Conservation (phyloP, 192 early-diverging fungal genomes). For the Entomortierella chlamydospora region DNA sequence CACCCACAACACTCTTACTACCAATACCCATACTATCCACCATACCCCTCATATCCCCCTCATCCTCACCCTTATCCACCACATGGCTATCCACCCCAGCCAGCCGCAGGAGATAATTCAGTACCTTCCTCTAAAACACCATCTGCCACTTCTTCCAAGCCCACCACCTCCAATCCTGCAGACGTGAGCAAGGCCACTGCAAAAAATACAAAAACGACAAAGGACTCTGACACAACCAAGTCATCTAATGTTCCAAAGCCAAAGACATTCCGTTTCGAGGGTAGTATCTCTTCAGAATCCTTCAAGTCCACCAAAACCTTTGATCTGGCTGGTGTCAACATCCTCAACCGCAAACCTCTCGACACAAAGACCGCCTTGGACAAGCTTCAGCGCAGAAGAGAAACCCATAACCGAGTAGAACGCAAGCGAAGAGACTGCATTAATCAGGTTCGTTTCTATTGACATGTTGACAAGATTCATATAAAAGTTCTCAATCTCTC, state of each 20-base stretch:
- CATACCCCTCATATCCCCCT: slow-evolving; percentile 7
- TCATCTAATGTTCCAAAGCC: slow-evolving; percentile 6
- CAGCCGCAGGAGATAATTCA: background rate
- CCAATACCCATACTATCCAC: slow-evolving; percentile 36
- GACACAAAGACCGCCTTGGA: slow-evolving; percentile 68
- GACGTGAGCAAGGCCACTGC: slow-evolving; percentile 8
- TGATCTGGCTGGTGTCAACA: slow-evolving; percentile 50
- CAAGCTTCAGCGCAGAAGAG: slow-evolving; percentile 76
- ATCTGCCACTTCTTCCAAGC: background rate
- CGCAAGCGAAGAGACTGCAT: slow-evolving; percentile 80
- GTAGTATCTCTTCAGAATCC: slow-evolving; percentile 46
- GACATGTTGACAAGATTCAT: too few species aligned
- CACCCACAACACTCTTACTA: slow-evolving; percentile 24
- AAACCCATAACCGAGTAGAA: slow-evolving; percentile 84
- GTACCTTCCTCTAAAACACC: background rate
- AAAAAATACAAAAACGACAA: background rate
- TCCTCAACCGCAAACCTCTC: slow-evolving; percentile 38
- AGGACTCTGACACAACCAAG: background rate
- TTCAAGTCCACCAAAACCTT: slow-evolving; percentile 52
- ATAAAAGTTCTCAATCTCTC: too few species aligned
- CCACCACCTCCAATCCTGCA: background rate
- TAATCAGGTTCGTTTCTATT: slow-evolving; percentile 57
- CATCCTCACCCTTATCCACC: slow-evolving; percentile 2
- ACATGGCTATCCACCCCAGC: slow-evolving; percentile 1
- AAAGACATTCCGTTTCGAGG: slow-evolving; percentile 47